Evolutionary conservation across 768 basidiomycete genomes (phyloP), one percentile per base, ranked within the genome.

Genomic region (Mycena indigotica): DNA sequence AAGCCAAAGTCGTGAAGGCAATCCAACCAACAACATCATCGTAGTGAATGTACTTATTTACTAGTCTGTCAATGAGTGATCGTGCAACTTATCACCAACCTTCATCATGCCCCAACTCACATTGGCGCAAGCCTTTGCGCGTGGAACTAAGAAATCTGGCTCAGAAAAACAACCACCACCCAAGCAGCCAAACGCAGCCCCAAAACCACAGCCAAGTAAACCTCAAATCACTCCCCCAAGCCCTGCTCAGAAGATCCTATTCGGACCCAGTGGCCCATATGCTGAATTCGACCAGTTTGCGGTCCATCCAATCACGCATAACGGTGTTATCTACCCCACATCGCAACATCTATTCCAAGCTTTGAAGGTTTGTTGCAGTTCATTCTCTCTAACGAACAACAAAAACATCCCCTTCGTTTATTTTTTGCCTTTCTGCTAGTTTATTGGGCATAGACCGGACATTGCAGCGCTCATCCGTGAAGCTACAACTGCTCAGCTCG

Each of bases 321-420:
- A 74, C 23, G 75, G 72, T 32, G 72, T 68, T 53, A 55, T 63
- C 44, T 80, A 79, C 53, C 76, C 78, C 5, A 81, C 80, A 2
- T 74, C 75, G 44, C 79, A 79, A 55, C 80, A 81, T 64, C 68
- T 81, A 5, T 81, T 79, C 51, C 79, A 81, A 52, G 70, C 80
- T n/a, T 64, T 77, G 64, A 81, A 78, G 64, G 75, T 76, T 26
- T 48, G 21, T 5, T 48, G 24, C 19, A 12, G 12, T 24, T 28
- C 46, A 4, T 28, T 23, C 19, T n/a, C n/a, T n/a, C n/a, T n/a
- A n/a, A 16, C 24, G 55, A 35, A 16, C 3, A 30, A 25, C 10
- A n/a, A n/a, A n/a, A n/a, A n/a, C n/a, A n/a, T n/a, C n/a, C n/a
- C n/a, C n/a, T n/a, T n/a, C n/a, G n/a, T n/a, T n/a, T n/a, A n/a